These are phyloP conservation scores for Vitis vinifera DNA, from an alignment of 164 flowering plant species.

Conservation along the genomic window DNA sequence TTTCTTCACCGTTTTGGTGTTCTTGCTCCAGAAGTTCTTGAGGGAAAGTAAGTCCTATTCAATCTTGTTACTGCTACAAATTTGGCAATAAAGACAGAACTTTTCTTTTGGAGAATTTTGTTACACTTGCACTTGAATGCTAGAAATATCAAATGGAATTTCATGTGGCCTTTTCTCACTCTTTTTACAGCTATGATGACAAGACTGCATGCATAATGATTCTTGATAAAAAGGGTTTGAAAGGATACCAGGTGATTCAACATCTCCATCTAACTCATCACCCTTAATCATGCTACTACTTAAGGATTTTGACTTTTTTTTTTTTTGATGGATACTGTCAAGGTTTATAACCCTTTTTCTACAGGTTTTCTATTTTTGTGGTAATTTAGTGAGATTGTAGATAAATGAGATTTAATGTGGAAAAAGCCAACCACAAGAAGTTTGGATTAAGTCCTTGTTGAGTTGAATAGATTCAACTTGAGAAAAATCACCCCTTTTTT, in stretches of 20 bases:
- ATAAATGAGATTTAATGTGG: too few relatives aligned
- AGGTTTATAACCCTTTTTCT: too few relatives aligned
- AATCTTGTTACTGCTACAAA: not conserved
- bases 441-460: too few relatives aligned
- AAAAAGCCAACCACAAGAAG: too few relatives aligned
- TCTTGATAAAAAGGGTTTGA: constrained; percentile 66
- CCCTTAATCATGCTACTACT: not conserved
- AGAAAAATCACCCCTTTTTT: not conserved
- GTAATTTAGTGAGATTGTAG: too few relatives aligned
- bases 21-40: constrained; percentile 90
- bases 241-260: constrained; percentile 70
- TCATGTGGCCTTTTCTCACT: not conserved
- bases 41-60: constrained; percentile 57
- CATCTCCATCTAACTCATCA: not conserved
- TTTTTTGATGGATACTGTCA: too few relatives aligned
- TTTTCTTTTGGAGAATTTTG: too few relatives aligned
- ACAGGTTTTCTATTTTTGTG: too few relatives aligned
- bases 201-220: constrained; percentile 72
- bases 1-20: constrained; percentile 93
- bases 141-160: not conserved
- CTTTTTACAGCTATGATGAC: constrained; percentile 56
- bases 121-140: too few relatives aligned
- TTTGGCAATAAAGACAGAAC: not conserved
- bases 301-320: too few relatives aligned
- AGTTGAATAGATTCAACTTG: too few relatives aligned